Evolutionary conservation across 805 yeast genomes (phyloP), one percentile per base, ranked within the genome.

Genomic region (Pichia cabralensis): DNA sequence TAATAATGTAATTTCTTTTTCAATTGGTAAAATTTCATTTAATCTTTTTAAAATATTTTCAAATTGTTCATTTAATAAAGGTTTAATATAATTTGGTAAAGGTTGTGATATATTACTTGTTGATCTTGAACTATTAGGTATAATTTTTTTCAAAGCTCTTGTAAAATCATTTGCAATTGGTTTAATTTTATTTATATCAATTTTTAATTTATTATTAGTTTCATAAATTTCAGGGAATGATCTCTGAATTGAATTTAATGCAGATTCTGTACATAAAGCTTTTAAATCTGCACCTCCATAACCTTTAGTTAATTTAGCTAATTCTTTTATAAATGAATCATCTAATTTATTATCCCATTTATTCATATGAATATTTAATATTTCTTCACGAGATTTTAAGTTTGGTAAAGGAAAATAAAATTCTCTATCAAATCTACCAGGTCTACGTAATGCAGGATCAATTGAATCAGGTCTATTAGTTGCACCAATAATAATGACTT

Each of bases 201-300:
- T 79, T 29, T 64, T 55, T 28, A 89, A 64, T 51, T 86, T 89
- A 31, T 80, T 81, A 34, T 69, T 65, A 8, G 88, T 70, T 42
- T 69, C 61, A 56, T 92, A 92, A 29, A 92, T 89, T 56, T 92
- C 97, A 0, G 99, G 99, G 46, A 80, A 89, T 30, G 79, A 73
- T 43, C 97, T 64, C 58, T 89, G 96, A 26, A 92, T 89, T 48
- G 95, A 79, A 48, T 80, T 78, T 42, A 92, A 64, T 0, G 97
- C 97, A 21, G 96, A 88, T 53, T 92, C 98, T 0, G 97, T 89
- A 55, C 97, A 86, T 21, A 92, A 62, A 0, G 97, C 95, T 36
- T 96, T 65, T 42, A 92, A 62, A 56, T 92, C 98, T 3, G 98
- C 97, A 62, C 98, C 98, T 30, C 98, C 98, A 51, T 83, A 92